Evolutionary conservation across 208 protist genomes (phyloP), one percentile per base, ranked within the genome.

Genomic region (Acanthamoeba rhysodes): DNA sequence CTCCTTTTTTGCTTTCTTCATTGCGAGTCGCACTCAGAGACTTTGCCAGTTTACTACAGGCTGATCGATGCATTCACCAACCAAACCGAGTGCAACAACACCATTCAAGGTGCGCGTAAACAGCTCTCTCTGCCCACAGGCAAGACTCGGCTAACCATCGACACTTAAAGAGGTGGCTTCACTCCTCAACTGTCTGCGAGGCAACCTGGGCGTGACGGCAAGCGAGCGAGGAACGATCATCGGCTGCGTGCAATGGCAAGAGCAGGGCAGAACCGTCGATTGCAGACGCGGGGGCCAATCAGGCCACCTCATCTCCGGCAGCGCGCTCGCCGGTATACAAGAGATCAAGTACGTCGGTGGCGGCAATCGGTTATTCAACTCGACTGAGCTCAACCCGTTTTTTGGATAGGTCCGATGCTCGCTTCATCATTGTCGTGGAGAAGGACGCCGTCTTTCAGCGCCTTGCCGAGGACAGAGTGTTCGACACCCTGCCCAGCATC

Each of bases 361-460:
- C 24, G 3, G 9, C 14, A 22, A 1, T n/a, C 9, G 16, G 20
- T 59, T 24, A 0, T 41, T 6, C 20, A 22, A 29, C 27, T 24
- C 8, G 32, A 0, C 27, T 29, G 2, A n/a, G n/a, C 0, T 59
- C 14, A 48, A 8, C 32, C 32, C 2, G 74, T 57, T 34, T 62
- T 0, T 20, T 8, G 6, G 0, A 12, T 27, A 29, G 66, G n/a
- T 50, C 90, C 27, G 41, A 32, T 57, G 62, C 90, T 27, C 59
- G 90, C 6, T 78, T 82, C 45, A 78, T 94, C 64, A 48, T 94
- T 18, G 90, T 94, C 3, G 90, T 94, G 8, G 90, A 94, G 45
- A 94, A 94, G 64, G 90, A 94, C 45, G 45, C 64, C 16, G 66
- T 94, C 0, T 94, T 94, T 18, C 90, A 94, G 66, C 90, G 90